Conservation (phyloP, 495 filamentous ascomycete species). For the Hypoxylon lenormandii region DNA sequence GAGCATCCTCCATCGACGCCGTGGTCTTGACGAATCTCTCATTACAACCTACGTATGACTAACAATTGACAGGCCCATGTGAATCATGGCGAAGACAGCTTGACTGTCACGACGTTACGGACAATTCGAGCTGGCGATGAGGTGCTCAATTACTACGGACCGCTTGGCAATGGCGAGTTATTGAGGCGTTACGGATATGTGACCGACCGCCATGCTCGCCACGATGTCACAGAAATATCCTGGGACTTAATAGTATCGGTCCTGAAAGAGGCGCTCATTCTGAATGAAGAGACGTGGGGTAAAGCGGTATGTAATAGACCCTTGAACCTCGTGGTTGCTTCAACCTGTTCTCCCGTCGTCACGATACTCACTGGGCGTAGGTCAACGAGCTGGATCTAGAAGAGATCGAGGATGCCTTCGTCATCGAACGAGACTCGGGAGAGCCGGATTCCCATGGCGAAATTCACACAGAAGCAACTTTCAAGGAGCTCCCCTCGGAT, state of each 20-base stretch:
- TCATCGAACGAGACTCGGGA: constrained; percentile 58
- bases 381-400: constrained; percentile 48
- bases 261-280: constrained; percentile 56
- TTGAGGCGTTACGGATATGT: constrained; percentile 91
- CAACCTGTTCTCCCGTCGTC: constrained; percentile 19
- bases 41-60: constrained; percentile 43
- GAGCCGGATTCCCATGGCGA: constrained; percentile 55
- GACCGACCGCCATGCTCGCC: constrained; percentile 76
- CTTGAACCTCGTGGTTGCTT: constrained; percentile 10
- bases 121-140: constrained; percentile 77
- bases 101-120: constrained; percentile 76
- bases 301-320: constrained; percentile 56
- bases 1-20: constrained; percentile 26
- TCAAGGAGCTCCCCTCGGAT: constrained; percentile 55
- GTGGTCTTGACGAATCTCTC: too few relatives aligned
- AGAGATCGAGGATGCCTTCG: constrained; percentile 60
- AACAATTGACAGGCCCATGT: constrained; percentile 67
- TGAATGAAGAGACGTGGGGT: constrained; percentile 58
- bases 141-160: constrained; percentile 91
- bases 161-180: constrained; percentile 82
- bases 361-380: constrained; percentile 22
- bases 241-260: constrained; percentile 64
- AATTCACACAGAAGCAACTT: constrained; percentile 44
- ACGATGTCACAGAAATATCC: constrained; percentile 85
- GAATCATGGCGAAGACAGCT: constrained; percentile 72